Base-by-base conservation (phyloP, 805 yeast species). In the Candida ascalaphidarum region DNA sequence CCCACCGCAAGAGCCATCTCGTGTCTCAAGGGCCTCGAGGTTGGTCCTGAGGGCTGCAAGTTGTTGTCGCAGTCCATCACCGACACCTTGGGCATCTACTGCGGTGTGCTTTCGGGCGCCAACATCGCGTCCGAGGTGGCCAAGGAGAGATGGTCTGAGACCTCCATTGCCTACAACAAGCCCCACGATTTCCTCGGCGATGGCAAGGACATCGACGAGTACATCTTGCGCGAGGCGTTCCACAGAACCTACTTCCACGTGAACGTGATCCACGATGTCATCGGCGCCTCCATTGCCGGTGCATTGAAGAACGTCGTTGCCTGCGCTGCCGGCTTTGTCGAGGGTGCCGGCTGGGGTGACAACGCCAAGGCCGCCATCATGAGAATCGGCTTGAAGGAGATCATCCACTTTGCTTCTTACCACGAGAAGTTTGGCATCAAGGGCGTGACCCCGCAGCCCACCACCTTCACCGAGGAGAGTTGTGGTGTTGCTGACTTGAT, bases 211-310 rank as follows among this genome's bases (percentile, higher is more conserved):
- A 74, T 83, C 33, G 94, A 83, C 53, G 74, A 75, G 38, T 55
- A 55, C 23, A 72, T 81, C 19, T 65, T 89, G 51, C 84, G 79
- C 57, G 77, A 77, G 35, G 69, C 86, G 28, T 89, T 92, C 82
- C 97, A 92, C 69, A 78, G 97, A 66, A 89, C 94, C 19, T 92
- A 92, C 68, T 92, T 92, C 84, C 97, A 92, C 59, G 98, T 92
- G 22, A 72, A 83, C 49, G 94, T 89, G 34, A 73, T 85, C 34
- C 77, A 77, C 35, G 98, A 92, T 55, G 94, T 89, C 32, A 94
- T 94, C 14, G 98, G 98, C 54, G 92, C 86, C 33, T 84, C 96
- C 2, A 74, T 92, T 36, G 94, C 95, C 24, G 98, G 98, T 52
- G 98, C 98, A 8, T 72, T 92, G 58, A 92, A 92, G 66, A 92